Conservation (phyloP, 345 rosid species). For the Euphorbia pulcherrima region DNA sequence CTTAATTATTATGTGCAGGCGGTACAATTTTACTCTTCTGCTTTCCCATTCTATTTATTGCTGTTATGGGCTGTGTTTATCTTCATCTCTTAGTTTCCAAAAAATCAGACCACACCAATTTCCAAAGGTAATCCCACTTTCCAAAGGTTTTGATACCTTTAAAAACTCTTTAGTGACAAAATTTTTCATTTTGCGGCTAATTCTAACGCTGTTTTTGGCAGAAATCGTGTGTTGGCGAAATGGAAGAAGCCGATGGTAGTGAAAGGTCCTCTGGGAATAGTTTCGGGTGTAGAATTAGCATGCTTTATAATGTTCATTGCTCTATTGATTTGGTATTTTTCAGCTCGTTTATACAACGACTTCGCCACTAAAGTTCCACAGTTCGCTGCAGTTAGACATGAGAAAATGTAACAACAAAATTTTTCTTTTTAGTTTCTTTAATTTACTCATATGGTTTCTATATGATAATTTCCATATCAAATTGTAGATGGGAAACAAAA, state of each 20-base stretch:
- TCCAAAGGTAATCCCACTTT: background rate
- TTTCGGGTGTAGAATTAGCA: slow-evolving; percentile 52
- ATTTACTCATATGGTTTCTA: too few species aligned
- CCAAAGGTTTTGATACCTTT: too few species aligned
- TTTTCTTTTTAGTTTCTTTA: background rate
- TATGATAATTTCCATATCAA: too few species aligned
- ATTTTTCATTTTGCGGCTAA: background rate
- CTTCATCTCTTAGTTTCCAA: slow-evolving; percentile 19
- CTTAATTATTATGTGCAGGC: slow-evolving; percentile 12
- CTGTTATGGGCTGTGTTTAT: slow-evolving; percentile 23
- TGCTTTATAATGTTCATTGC: slow-evolving; percentile 64
- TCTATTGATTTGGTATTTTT: slow-evolving; percentile 60
- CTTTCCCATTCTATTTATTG: slow-evolving; percentile 18
- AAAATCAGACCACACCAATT: background rate
- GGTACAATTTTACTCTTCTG: background rate
- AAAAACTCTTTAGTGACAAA: too few species aligned
- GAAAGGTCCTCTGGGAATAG: slow-evolving; percentile 83
- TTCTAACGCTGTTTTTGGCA: too few species aligned
- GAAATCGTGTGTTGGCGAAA: background rate
- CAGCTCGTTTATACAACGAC: slow-evolving; percentile 34
- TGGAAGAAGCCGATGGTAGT: slow-evolving; percentile 58
- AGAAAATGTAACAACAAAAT: slow-evolving; percentile 39
- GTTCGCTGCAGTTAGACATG: slow-evolving; percentile 32
- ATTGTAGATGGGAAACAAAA: slow-evolving; percentile 59
- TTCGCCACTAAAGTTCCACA: slow-evolving; percentile 40